Percentiles rank a stretch among this genome's conserved stretches.
phyloP scores from a whole-genome alignment of 2,329 filamentous ascomycete genomes.

The Stagonosporopsis chrysanthemi region DNA sequence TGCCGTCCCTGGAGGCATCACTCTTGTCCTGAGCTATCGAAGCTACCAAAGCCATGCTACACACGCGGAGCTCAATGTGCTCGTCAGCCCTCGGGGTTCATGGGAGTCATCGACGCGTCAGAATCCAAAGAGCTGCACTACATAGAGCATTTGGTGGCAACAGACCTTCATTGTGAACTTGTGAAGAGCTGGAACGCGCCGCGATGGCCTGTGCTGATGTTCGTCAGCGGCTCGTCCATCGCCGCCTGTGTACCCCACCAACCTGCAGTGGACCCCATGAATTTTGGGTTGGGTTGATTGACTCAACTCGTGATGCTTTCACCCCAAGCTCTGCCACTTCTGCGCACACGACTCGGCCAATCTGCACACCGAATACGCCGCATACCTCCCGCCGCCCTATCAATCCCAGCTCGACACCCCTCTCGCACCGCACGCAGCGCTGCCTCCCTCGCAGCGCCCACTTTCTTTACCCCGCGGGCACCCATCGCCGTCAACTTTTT shows the following conservation, averaged over 20 bases:
- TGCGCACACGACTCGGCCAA: slow-evolving; percentile 35
- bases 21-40: background rate
- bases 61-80: background rate
- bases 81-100: background rate
- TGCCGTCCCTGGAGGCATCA: background rate
- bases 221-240: slow-evolving; percentile 36
- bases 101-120: background rate
- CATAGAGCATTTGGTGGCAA: background rate
- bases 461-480: slow-evolving; percentile 45
- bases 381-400: slow-evolving; percentile 12
- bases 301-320: slow-evolving; percentile 42
- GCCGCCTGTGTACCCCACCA: slow-evolving; percentile 13
- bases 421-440: slow-evolving; percentile 13
- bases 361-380: slow-evolving; percentile 17
- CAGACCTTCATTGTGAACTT: too few species aligned
- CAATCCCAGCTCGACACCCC: slow-evolving; percentile 11
- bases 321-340: slow-evolving; percentile 28
- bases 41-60: background rate
- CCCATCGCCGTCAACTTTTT: slow-evolving; percentile 42
- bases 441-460: slow-evolving; percentile 24
- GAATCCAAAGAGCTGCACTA: background rate
- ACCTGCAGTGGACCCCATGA: slow-evolving; percentile 21
- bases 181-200: slow-evolving; percentile 15
- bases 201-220: slow-evolving; percentile 31
- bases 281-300: slow-evolving; percentile 33